Conservation (phyloP, 2,329 filamentous ascomycete genomes). For the Thermothelomyces thermophilus region DNA sequence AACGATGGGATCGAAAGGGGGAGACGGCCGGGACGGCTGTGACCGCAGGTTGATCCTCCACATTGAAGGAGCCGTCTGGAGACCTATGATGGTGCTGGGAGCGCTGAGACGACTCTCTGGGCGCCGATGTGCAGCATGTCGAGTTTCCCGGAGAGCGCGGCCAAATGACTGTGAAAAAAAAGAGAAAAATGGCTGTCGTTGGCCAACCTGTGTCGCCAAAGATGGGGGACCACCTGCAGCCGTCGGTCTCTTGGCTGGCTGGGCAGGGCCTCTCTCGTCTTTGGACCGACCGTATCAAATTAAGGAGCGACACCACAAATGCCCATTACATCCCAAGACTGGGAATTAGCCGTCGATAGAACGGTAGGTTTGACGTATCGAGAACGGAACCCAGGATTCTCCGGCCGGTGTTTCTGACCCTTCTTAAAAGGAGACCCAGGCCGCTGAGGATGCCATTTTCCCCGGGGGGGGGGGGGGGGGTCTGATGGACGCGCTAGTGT, state of each 20-base stretch:
- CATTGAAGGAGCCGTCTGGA: conserved; percentile 5
- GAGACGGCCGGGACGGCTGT: conserved; percentile 17
- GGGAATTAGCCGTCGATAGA: neutral
- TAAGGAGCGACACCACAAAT: conserved; percentile 1
- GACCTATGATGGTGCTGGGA: conserved; percentile 5
- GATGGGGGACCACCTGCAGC: neutral
- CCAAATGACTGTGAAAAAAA: neutral
- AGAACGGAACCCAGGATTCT: neutral
- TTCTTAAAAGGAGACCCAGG: neutral
- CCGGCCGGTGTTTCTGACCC: neutral
- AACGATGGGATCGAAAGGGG: conserved; percentile 14
- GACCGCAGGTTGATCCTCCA: conserved; percentile 2
- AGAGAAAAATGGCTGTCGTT: neutral
- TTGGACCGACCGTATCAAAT: conserved; percentile 1
- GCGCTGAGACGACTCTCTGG: conserved; percentile 2
- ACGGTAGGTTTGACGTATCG: neutral
- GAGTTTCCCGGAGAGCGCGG: neutral
- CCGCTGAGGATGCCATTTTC: neutral
- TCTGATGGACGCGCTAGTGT: neutral
- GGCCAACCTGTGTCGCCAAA: neutral
- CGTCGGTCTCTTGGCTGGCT: neutral
- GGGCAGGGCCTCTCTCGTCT: neutral
- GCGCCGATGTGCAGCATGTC: conserved; percentile 10
- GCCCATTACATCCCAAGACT: conserved; percentile 3
- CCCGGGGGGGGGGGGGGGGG: conserved; percentile 6